These are phyloP conservation scores for Eurotiales sp. DNA, from an alignment of 2,329 filamentous ascomycete genomes.

Conservation along the genomic window DNA sequence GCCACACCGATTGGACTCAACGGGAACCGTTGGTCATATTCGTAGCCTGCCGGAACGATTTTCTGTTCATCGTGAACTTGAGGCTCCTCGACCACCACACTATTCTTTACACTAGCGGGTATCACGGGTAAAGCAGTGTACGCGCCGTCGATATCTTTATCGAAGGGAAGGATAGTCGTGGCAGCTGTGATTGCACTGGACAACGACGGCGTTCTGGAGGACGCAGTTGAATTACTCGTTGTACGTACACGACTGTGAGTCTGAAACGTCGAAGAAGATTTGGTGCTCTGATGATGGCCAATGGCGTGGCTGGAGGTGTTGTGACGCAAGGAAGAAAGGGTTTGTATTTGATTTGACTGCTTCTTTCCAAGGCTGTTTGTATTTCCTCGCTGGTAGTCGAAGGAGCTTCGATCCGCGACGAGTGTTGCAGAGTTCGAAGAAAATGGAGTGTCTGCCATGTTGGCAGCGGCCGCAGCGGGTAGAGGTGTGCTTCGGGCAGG, in stretches of 20 bases:
- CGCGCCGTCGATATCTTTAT: slow-evolving; percentile 21
- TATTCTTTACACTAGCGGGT: slow-evolving; percentile 13
- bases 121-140: slow-evolving; percentile 12
- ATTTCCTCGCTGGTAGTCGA: slow-evolving; percentile 7
- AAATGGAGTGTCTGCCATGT: not conserved
- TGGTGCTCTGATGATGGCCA: slow-evolving; percentile 8
- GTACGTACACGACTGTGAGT: slow-evolving; percentile 12
- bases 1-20: slow-evolving; percentile 19
- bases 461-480: not conserved
- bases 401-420: not conserved
- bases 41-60: slow-evolving; percentile 8
- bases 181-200: slow-evolving; percentile 25
- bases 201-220: slow-evolving; percentile 24
- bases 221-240: slow-evolving; percentile 13
- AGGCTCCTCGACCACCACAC: slow-evolving; percentile 13
- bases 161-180: slow-evolving; percentile 18
- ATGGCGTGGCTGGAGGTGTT: not conserved
- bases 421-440: not conserved
- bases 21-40: slow-evolving; percentile 18
- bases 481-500: not conserved
- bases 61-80: slow-evolving; percentile 15
- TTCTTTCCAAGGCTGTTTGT: slow-evolving; percentile 4
- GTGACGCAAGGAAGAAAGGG: slow-evolving; percentile 1
- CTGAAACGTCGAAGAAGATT: slow-evolving; percentile 13
- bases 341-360: slow-evolving; percentile 5